Evolutionary conservation across 371 early-diverging fungal genomes (phyloP), one percentile per base, ranked within the genome.

Genomic region (Rhizopus microsporus): DNA sequence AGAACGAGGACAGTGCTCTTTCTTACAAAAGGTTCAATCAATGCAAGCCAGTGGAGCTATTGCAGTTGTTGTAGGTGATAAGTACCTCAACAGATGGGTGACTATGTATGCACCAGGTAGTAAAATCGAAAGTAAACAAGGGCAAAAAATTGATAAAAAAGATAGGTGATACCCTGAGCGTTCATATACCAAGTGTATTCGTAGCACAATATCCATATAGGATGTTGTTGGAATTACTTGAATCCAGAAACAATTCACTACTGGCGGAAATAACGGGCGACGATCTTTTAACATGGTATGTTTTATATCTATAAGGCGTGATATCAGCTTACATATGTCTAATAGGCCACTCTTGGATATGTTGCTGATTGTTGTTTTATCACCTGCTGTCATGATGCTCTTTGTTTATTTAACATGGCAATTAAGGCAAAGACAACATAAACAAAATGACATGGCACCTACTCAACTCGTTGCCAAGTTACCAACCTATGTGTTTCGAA

Each of bases 61-160:
- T 5, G 95, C 91, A 1, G 95, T 95, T 9, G 80, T 95, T 16
- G 93, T 96, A n/a, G 96, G 96, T 34, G 95, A 95, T 75, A 83
- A 83, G 57, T 75, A 82, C 60, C 77, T 78, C 51, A 71, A 73
- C 57, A 84, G 87, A 29, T 87, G 93, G 59, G 82, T 95, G 54
- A 94, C 94, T 55, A 96, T 96, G 96, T 96, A 92, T 74, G 91
- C 95, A 15, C 81, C 88, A 61, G 88, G 88, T 85, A 80, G 73
- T 12, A 4, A 30, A 7, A 29, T 7, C n/a, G 5, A 34, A 5
- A 30, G 6, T 30, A 13, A 2, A 4, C 8, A 35, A 8, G 17
- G 33, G 17, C 8, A 29, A 56, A 39, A 38, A 31, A 39, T 39
- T 15, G 10, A 29, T 35, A 12, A 13, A 45, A 9, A 23, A 5